phyloP scores from a whole-genome alignment of 164 flowering plant genomes.

The Vitis amurensis region DNA sequence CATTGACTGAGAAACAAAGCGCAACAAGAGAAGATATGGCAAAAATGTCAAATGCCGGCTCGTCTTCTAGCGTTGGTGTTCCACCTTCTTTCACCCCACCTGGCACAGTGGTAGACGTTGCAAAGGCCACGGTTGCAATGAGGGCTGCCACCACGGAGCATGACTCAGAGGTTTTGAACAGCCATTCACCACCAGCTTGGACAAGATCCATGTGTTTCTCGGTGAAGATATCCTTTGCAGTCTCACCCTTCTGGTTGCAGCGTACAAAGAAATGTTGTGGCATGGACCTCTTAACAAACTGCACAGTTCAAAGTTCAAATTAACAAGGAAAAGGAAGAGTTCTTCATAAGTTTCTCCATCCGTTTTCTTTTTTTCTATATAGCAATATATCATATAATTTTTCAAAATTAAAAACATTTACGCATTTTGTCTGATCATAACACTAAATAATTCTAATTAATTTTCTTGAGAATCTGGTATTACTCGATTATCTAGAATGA shows the following conservation, averaged over 20 bases:
- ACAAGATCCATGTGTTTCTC: not conserved
- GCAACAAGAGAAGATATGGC: not conserved
- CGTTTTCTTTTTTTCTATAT: no score
- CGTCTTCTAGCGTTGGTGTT: not conserved
- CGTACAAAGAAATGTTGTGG: not conserved
- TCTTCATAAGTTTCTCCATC: no score
- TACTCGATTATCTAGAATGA: no score
- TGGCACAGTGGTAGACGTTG: not conserved
- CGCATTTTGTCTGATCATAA: no score
- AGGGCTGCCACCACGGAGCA: not conserved
- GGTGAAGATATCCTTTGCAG: constrained; percentile 2
- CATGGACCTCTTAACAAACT: constrained; percentile 1
- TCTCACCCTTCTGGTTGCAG: not conserved
- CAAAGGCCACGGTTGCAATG: constrained; percentile 6
- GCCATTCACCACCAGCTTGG: not conserved
- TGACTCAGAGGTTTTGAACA: not conserved
- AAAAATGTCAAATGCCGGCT: not conserved
- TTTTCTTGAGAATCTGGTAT: no score
- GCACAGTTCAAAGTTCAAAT: not conserved
- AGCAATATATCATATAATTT: no score
- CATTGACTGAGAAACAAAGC: not conserved
- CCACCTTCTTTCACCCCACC: not conserved
- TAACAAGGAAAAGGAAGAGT: no score
- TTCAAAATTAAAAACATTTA: no score
- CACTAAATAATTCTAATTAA: no score